phyloP scores from a whole-genome alignment of 2,329 filamentous ascomycete genomes.

The Aspergillus sp. region DNA sequence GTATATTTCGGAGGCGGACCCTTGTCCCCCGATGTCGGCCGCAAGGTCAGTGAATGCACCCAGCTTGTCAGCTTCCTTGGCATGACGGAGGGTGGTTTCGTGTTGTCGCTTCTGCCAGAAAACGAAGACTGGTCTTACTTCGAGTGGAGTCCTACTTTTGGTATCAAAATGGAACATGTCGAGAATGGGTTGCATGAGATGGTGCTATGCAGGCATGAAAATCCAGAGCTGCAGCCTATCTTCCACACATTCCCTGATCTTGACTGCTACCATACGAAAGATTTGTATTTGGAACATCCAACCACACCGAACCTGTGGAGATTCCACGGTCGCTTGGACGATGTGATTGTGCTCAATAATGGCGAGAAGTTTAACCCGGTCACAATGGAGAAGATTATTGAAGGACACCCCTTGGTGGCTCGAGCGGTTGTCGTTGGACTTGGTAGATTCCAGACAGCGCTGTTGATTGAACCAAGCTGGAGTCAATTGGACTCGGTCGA shows the following conservation, averaged over 20 bases:
- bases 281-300: constrained; percentile 17
- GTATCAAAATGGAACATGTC: constrained; percentile 12
- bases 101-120: constrained; percentile 6
- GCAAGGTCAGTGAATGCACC: constrained; percentile 1
- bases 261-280: constrained; percentile 13
- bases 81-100: constrained; percentile 10
- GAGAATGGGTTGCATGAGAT: constrained; percentile 14
- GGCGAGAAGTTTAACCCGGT: constrained; percentile 44
- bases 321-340: constrained; percentile 25
- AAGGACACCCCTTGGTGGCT: constrained; percentile 27
- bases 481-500: constrained; percentile 1
- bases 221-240: constrained; percentile 3
- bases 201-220: constrained; percentile 7
- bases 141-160: constrained; percentile 16
- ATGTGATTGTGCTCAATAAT: constrained; percentile 43
- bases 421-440: constrained; percentile 33
- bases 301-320: constrained; percentile 12
- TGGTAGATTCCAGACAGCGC: constrained; percentile 28
- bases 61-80: constrained; percentile 7
- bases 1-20: constrained; percentile 13
- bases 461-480: constrained; percentile 34
- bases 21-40: constrained; percentile 6
- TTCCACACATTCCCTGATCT: constrained; percentile 17
- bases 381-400: constrained; percentile 34
- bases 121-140: constrained; percentile 16